A percentile compares a stretch with the other conserved stretches of the same genome.
These are phyloP conservation scores for Stellera chamaejasme DNA, from an alignment of 345 rosid genomes.

Conservation along the genomic window DNA sequence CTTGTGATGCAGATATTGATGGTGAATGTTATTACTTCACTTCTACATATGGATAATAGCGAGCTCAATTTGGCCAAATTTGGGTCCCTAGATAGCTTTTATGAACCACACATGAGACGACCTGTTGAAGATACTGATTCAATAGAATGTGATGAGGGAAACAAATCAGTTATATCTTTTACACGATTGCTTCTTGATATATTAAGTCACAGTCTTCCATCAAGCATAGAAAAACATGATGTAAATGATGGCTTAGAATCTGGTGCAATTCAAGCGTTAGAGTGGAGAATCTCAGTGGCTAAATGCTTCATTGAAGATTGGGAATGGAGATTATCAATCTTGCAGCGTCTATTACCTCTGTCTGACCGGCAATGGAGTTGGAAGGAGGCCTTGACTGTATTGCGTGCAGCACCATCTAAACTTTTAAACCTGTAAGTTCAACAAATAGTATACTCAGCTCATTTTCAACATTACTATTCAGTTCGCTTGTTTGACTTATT, in stretches of 20 bases:
- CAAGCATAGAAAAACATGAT: constrained; percentile 42
- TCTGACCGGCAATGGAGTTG: constrained; percentile 85
- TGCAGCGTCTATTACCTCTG: constrained; percentile 86
- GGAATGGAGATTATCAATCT: constrained; percentile 91
- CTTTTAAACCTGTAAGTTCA: constrained; percentile 82
- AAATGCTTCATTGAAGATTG: constrained; percentile 83
- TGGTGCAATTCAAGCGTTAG: constrained; percentile 70
- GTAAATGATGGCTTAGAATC: constrained; percentile 40
- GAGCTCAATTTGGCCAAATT: constrained; percentile 51
- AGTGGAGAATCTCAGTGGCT: constrained; percentile 77
- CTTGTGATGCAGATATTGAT: constrained; percentile 72
- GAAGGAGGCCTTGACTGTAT: constrained; percentile 85
- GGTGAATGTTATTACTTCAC: constrained; percentile 84
- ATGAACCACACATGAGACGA: constrained; percentile 29
- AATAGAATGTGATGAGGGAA: constrained; percentile 50
- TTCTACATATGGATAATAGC: constrained; percentile 77
- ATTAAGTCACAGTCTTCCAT: constrained; percentile 58
- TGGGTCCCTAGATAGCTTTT: constrained; percentile 43
- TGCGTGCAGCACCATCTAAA: constrained; percentile 90
- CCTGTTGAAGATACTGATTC: constrained; percentile 39
- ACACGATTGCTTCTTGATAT: constrained; percentile 64
- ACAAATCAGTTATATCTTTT: constrained; percentile 64
- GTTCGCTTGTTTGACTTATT: constrained; percentile 8
- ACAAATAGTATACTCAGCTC: constrained; percentile 6
- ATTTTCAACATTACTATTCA: neutral